Percentiles rank a stretch among this genome's conserved stretches.
phyloP scores from a whole-genome alignment of 768 basidiomycete species.

The Dentipellis sp. region DNA sequence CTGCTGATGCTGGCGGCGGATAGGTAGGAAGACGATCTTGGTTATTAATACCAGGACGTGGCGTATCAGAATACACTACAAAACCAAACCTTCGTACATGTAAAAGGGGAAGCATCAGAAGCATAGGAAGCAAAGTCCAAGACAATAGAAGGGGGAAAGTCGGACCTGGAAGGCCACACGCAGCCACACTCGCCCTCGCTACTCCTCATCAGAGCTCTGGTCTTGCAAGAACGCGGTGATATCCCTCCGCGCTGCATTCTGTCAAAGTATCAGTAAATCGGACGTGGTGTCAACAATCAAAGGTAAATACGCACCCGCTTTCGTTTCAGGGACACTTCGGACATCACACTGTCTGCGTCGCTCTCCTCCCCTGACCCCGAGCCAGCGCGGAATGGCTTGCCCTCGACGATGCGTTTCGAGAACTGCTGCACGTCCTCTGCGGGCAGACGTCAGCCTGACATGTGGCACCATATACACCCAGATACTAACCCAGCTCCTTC shows the following conservation, averaged over 20 bases:
- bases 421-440: slow-evolving; percentile 73
- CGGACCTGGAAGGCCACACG: too few relatives aligned
- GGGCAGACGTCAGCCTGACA: neutral
- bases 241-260: slow-evolving; percentile 43
- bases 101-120: too few relatives aligned
- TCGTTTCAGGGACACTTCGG: neutral
- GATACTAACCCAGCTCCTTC: slow-evolving; percentile 61
- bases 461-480: neutral
- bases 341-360: slow-evolving; percentile 22
- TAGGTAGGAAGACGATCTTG: too few relatives aligned
- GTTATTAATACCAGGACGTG: too few relatives aligned
- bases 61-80: too few relatives aligned
- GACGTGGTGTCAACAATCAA: neutral
- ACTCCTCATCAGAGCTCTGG: slow-evolving; percentile 57
- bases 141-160: too few relatives aligned
- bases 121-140: too few relatives aligned
- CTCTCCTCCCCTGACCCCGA: slow-evolving; percentile 25
- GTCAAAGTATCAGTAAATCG: neutral
- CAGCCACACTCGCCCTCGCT: slow-evolving; percentile 8
- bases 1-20: too few relatives aligned
- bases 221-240: slow-evolving; percentile 67
- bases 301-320: neutral
- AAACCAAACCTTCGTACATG: too few relatives aligned
- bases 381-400: slow-evolving; percentile 18
- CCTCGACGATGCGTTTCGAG: slow-evolving; percentile 37